phyloP scores from a whole-genome alignment of 2,329 filamentous ascomycete genomes.

The Aspergillus udagawae region DNA sequence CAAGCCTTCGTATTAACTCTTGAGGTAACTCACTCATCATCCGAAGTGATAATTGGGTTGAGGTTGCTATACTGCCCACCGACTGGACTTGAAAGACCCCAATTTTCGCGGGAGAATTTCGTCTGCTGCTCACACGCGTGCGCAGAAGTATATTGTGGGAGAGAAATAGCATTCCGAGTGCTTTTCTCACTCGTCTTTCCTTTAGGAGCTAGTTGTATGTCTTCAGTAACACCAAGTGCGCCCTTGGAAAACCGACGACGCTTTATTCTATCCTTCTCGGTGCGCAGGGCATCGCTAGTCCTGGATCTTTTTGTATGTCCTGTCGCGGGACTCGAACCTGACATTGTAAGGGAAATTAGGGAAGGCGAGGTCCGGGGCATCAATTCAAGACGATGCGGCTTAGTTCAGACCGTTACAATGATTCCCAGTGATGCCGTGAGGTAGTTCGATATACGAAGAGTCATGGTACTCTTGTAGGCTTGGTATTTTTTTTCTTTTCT shows the following conservation, averaged over 20 bases:
- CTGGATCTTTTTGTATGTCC: constrained; percentile 29
- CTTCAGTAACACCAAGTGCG: constrained; percentile 19
- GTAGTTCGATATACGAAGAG: not conserved
- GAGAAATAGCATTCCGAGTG: not conserved
- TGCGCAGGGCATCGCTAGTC: constrained; percentile 22
- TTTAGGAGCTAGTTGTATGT: not conserved
- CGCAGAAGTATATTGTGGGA: constrained; percentile 1
- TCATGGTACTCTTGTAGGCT: not conserved
- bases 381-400: not conserved
- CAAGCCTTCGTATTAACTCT: not conserved
- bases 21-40: constrained; percentile 48
- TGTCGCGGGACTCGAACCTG: constrained; percentile 12
- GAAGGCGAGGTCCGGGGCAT: not conserved
- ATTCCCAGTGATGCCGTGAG: not conserved
- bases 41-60: constrained; percentile 55
- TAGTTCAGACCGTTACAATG: not conserved
- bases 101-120: constrained; percentile 21
- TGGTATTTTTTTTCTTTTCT: constrained; percentile 1
- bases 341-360: constrained; percentile 3
- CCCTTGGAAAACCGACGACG: constrained; percentile 27
- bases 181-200: not conserved
- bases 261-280: constrained; percentile 26
- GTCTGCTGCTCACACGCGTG: constrained; percentile 14
- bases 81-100: constrained; percentile 47
- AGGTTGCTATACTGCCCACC: constrained; percentile 54